Conservation (phyloP, 2,329 filamentous ascomycete species). For the Paraphoma sp. region DNA sequence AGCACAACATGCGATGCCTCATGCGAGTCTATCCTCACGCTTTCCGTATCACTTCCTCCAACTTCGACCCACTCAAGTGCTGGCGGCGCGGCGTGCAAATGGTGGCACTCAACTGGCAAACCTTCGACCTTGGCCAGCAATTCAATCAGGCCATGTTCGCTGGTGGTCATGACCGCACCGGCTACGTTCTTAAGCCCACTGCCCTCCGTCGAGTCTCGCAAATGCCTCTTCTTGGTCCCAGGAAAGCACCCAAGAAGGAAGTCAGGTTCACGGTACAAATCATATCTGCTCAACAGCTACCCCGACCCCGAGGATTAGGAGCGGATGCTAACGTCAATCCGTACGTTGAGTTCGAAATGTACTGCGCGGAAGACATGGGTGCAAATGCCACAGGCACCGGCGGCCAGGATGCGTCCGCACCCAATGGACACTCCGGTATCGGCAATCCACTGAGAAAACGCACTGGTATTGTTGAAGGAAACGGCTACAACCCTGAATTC, state of each 20-base stretch:
- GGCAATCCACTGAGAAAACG: constrained; percentile 77
- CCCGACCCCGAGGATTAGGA: constrained; percentile 77
- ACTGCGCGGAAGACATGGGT: constrained; percentile 89
- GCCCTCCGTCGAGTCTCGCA: constrained; percentile 67
- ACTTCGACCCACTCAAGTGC: constrained; percentile 92
- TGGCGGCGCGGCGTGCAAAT: constrained; percentile 98
- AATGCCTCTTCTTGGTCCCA: constrained; percentile 54
- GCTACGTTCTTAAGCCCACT: constrained; percentile 91
- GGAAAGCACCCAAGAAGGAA: constrained; percentile 78
- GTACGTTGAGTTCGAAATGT: constrained; percentile 93
- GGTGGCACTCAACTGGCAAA: constrained; percentile 98
- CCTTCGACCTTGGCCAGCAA: constrained; percentile 93
- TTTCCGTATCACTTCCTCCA: constrained; percentile 82
- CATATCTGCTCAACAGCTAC: constrained; percentile 93
- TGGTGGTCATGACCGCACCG: constrained; percentile 81
- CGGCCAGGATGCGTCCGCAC: constrained; percentile 68
- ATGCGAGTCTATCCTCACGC: constrained; percentile 94
- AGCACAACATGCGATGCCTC: constrained; percentile 84
- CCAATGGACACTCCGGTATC: constrained; percentile 70
- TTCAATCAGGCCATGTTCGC: constrained; percentile 98
- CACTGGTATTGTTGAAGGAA: constrained; percentile 81
- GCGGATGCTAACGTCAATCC: constrained; percentile 82
- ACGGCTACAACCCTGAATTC: constrained; percentile 93
- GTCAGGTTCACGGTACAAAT: constrained; percentile 87
- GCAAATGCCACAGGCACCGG: constrained; percentile 73